Evolutionary conservation across 352 stramenopile species (phyloP).

Genomic region (Phytophthora idaei): DNA sequence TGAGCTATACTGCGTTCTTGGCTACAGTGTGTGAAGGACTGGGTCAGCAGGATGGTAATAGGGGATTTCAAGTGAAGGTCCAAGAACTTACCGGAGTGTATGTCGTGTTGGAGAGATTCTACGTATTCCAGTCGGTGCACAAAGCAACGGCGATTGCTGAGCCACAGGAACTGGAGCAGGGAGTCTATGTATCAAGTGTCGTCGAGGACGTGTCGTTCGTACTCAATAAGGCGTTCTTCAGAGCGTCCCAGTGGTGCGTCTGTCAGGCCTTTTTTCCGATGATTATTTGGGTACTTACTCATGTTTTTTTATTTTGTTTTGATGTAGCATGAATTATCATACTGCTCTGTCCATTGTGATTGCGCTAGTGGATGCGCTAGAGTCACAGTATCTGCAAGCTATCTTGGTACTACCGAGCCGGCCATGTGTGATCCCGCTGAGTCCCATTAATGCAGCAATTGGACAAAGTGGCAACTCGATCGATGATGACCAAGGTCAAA

Average conservation of each 20-base stretch:
- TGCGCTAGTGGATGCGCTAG: slow-evolving; percentile 80
- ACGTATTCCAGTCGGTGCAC: slow-evolving; percentile 85
- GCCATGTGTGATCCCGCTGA: slow-evolving; percentile 62
- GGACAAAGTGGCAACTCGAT: slow-evolving; percentile 1
- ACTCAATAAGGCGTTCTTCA: slow-evolving; percentile 82
- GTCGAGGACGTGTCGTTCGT: slow-evolving; percentile 88
- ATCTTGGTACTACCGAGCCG: slow-evolving; percentile 73
- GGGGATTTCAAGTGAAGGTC: slow-evolving; percentile 60
- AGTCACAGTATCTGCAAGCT: slow-evolving; percentile 79
- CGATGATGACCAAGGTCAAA: slow-evolving; percentile 23
- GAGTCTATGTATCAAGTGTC: slow-evolving; percentile 79
- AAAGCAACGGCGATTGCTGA: slow-evolving; percentile 86
- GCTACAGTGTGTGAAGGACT: slow-evolving; percentile 56
- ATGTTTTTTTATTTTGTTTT: slow-evolving; percentile 11
- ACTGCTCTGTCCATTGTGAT: slow-evolving; percentile 84
- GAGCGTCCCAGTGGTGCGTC: slow-evolving; percentile 72
- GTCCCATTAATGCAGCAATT: slow-evolving; percentile 14
- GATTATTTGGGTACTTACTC: not conserved
- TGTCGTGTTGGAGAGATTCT: slow-evolving; percentile 82
- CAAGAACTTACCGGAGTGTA: slow-evolving; percentile 85
- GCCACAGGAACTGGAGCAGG: slow-evolving; percentile 67
- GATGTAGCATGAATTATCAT: slow-evolving; percentile 76
- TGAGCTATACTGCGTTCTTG: slow-evolving; percentile 71
- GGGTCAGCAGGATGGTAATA: slow-evolving; percentile 36
- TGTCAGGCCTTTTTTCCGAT: not conserved